Evolutionary conservation across 2,329 filamentous ascomycete genomes (phyloP).

Genomic region (Hymenoscyphus salicellus): DNA sequence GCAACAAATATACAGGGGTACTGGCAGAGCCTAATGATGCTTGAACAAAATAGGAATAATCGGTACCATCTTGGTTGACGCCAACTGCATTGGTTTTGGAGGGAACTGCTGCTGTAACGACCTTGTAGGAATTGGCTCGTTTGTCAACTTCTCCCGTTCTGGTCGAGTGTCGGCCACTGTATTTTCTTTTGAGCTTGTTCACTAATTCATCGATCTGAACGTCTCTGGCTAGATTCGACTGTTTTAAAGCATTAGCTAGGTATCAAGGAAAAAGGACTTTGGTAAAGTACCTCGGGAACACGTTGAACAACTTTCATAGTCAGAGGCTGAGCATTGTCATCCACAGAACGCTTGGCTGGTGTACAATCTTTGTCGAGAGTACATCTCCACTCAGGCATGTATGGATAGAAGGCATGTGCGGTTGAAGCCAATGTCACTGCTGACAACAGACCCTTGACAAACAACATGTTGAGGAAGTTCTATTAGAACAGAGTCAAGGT

Average conservation of each 20-base stretch:
- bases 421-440: slow-evolving; percentile 19
- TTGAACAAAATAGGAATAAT: slow-evolving; percentile 63
- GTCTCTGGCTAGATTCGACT: slow-evolving; percentile 18
- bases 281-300: slow-evolving; percentile 21
- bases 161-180: slow-evolving; percentile 14
- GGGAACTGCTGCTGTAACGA: slow-evolving; percentile 37
- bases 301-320: slow-evolving; percentile 22
- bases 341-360: slow-evolving; percentile 13
- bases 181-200: slow-evolving; percentile 29
- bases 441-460: slow-evolving; percentile 17
- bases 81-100: slow-evolving; percentile 49
- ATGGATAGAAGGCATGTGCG: slow-evolving; percentile 30
- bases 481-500: not conserved
- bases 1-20: slow-evolving; percentile 57
- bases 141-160: slow-evolving; percentile 21
- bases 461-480: slow-evolving; percentile 21
- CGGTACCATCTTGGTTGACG: slow-evolving; percentile 62
- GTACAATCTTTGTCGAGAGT: slow-evolving; percentile 16
- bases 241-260: slow-evolving; percentile 5
- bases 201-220: slow-evolving; percentile 23
- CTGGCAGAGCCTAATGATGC: slow-evolving; percentile 53
- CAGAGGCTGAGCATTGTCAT: slow-evolving; percentile 5
- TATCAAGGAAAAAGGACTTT: not conserved
- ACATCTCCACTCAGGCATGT: slow-evolving; percentile 28
- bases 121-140: slow-evolving; percentile 27